phyloP scores from a whole-genome alignment of 2,329 filamentous ascomycete species.

The Penicillium sp. region DNA sequence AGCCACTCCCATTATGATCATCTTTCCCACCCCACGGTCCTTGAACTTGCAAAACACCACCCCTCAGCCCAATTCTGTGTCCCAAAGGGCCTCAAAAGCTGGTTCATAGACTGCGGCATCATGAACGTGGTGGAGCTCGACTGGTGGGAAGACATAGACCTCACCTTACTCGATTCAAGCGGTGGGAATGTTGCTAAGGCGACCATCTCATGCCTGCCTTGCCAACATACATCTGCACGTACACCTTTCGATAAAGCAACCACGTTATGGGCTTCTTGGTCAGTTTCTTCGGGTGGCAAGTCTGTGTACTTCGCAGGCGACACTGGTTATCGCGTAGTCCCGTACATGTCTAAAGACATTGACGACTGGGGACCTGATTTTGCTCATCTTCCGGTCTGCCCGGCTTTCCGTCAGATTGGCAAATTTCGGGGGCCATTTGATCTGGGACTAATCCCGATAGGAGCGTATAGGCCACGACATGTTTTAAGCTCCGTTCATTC shows the following conservation, averaged over 20 bases:
- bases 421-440: not conserved
- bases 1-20: not conserved
- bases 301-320: slow-evolving; percentile 15
- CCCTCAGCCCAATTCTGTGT: not conserved
- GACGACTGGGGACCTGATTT: not conserved
- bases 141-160: not conserved
- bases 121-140: not conserved
- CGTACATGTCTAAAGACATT: not conserved
- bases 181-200: not conserved
- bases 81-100: not conserved
- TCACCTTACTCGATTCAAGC: not conserved
- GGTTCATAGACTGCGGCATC: not conserved
- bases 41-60: not conserved
- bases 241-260: slow-evolving; percentile 4
- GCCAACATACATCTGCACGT: not conserved
- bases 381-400: not conserved
- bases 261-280: slow-evolving; percentile 16
- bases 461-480: not conserved
- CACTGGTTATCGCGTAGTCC: not conserved
- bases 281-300: slow-evolving; percentile 14
- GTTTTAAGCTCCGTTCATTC: not conserved
- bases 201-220: not conserved
- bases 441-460: not conserved
- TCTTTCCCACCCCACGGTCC: not conserved
- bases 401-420: not conserved